These are phyloP conservation scores for Gastrodia elata DNA, from an alignment of 106 monocot genomes.

Conservation along the genomic window DNA sequence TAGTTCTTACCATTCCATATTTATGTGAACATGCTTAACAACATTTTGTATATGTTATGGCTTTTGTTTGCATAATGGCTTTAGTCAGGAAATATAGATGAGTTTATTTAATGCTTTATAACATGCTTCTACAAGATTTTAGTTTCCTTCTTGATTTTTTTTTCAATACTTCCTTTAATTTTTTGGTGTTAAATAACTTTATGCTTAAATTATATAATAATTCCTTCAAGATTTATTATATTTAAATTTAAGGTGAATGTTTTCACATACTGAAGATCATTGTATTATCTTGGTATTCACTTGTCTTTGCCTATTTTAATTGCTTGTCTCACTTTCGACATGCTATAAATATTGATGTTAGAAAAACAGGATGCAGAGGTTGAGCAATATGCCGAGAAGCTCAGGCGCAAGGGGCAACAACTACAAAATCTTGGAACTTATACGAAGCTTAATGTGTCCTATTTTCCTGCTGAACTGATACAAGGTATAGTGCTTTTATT, in stretches of 20 bases:
- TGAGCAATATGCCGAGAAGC: conserved; percentile 28
- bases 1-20: too few species aligned
- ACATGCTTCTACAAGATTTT: too few species aligned
- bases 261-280: background rate
- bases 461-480: conserved; percentile 62
- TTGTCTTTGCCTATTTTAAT: background rate
- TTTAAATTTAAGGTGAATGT: background rate
- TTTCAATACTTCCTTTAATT: too few species aligned
- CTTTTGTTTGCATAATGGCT: too few species aligned
- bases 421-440: conserved; percentile 41
- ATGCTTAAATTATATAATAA: too few species aligned
- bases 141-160: too few species aligned
- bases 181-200: too few species aligned
- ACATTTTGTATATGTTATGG: too few species aligned
- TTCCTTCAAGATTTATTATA: background rate
- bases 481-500: conserved; percentile 28
- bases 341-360: background rate
- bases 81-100: too few species aligned
- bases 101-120: too few species aligned
- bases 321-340: background rate
- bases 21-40: too few species aligned
- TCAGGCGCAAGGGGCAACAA: conserved; percentile 18
- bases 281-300: background rate
- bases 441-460: conserved; percentile 36
- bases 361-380: conserved; percentile 20